A percentile compares a stretch with the other conserved stretches of the same genome.
Conservation (phyloP, 1,284 basidiomycete genomes). For the Puccinia triticina region DNA sequence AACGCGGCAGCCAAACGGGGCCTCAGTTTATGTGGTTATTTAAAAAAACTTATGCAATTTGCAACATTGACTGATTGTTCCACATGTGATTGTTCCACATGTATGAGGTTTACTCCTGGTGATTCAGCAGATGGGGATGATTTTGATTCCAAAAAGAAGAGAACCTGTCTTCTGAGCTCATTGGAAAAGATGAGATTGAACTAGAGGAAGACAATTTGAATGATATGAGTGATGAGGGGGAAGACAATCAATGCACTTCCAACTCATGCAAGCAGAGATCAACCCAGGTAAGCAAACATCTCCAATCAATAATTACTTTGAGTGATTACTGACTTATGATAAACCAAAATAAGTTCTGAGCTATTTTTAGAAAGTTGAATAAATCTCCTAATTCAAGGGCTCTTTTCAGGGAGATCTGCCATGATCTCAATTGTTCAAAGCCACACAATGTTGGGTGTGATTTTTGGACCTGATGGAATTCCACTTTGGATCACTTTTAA, state of each 20-base stretch:
- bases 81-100: not conserved
- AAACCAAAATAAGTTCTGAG: conserved; percentile 9
- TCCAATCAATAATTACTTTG: not conserved
- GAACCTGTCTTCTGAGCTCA: not conserved
- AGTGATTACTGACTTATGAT: not conserved
- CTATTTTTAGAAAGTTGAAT: not conserved
- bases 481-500: too few relatives aligned
- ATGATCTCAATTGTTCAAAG: not conserved
- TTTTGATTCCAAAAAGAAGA: not conserved
- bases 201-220: not conserved
- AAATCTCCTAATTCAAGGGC: too few relatives aligned
- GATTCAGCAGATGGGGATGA: not conserved
- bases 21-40: too few relatives aligned
- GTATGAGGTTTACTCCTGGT: not conserved
- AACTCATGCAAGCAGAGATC: not conserved
- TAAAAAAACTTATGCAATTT: too few relatives aligned
- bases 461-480: not conserved
- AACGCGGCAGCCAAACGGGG: too few relatives aligned
- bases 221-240: not conserved
- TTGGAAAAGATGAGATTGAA: conserved; percentile 1
- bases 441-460: not conserved
- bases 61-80: too few relatives aligned
- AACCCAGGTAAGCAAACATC: conserved; percentile 6
- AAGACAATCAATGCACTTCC: too few relatives aligned
- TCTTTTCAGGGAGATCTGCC: not conserved